Evolutionary conservation across 169 alveolate genomes (phyloP).

Genomic region (Plasmodium billcollinsi): DNA sequence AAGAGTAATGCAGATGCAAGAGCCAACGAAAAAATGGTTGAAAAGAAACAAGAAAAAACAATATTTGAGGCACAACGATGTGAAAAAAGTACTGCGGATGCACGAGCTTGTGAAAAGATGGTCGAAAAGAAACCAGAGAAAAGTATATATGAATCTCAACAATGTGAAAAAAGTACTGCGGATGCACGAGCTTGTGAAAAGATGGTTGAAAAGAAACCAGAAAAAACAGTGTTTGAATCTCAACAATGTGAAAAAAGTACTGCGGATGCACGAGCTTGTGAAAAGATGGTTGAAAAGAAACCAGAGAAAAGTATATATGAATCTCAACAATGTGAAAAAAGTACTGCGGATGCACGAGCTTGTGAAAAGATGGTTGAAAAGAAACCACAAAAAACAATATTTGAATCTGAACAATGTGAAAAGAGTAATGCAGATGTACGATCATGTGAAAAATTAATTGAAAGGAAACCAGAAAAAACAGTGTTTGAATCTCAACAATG

Average conservation of each 20-base stretch:
- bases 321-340: conserved; percentile 36
- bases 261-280: conserved; percentile 50
- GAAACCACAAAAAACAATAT: conserved; percentile 22
- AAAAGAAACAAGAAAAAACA: too few relatives aligned
- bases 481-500: conserved; percentile 25
- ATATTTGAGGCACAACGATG: too few relatives aligned
- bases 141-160: not conserved
- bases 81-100: too few relatives aligned
- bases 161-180: conserved; percentile 14
- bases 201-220: conserved; percentile 2
- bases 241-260: conserved; percentile 25
- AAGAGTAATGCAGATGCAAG: conserved; percentile 31
- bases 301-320: conserved; percentile 37
- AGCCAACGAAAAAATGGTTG: too few relatives aligned
- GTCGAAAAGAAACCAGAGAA: not conserved
- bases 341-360: conserved; percentile 66
- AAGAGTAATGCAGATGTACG: conserved; percentile 61
- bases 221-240: conserved; percentile 5
- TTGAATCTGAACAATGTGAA: conserved; percentile 41
- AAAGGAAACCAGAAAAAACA: conserved; percentile 7
- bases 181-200: not conserved
- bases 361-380: conserved; percentile 18
- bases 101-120: conserved; percentile 30
- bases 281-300: not conserved
- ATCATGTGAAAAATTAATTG: conserved; percentile 20